Evolutionary conservation across 108 stramenopile species (phyloP).

Genomic region (Epipyxis sp.): DNA sequence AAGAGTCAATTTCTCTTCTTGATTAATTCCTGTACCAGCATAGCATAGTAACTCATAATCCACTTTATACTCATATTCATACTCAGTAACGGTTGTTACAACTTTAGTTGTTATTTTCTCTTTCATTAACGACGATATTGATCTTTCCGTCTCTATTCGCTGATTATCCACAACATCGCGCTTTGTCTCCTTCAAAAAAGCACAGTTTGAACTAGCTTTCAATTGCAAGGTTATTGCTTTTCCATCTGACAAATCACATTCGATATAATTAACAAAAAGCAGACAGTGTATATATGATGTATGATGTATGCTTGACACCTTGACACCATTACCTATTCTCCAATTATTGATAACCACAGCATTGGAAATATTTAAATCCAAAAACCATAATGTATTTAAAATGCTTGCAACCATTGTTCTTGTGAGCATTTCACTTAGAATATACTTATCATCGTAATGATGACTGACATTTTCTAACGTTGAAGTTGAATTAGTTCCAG

Average conservation of each 20-base stretch:
- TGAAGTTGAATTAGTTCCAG: too few relatives aligned
- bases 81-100: not conserved
- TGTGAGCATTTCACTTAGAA: not conserved
- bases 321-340: too few relatives aligned
- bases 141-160: not conserved
- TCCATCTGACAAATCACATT: too few relatives aligned
- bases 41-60: not conserved
- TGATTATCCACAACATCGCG: not conserved
- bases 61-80: not conserved
- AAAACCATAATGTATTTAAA: not conserved
- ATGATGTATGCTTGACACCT: too few relatives aligned
- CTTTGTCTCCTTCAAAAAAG: not conserved
- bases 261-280: too few relatives aligned
- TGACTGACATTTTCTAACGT: too few relatives aligned
- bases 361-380: not conserved
- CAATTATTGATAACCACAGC: too few relatives aligned
- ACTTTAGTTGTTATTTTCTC: not conserved
- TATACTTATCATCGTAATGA: slow-evolving; percentile 1
- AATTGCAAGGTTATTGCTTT: not conserved
- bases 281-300: too few relatives aligned
- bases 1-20: not conserved
- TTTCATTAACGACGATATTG: not conserved
- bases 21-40: not conserved
- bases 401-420: not conserved
- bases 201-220: not conserved